Evolutionary conservation across 2,329 filamentous ascomycete species (phyloP).

Genomic region (Cladosporium velox): DNA sequence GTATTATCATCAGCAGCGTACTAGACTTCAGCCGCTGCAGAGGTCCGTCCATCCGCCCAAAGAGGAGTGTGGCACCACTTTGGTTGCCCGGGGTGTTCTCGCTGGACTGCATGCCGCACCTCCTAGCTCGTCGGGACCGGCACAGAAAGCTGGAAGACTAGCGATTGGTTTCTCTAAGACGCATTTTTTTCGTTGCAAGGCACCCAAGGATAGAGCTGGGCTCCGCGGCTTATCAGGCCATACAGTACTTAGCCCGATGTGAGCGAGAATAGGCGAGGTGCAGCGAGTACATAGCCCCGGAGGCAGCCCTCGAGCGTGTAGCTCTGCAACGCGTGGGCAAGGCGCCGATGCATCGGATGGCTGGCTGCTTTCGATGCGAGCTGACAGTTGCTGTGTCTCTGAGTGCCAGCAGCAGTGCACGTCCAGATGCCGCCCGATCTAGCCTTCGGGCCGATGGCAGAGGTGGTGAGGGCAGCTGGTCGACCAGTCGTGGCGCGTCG

Average conservation of each 20-base stretch:
- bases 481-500: neutral
- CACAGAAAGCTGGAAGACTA: neutral
- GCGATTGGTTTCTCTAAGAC: neutral
- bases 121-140: neutral
- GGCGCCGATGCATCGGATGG: neutral
- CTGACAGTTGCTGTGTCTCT: neutral
- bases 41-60: neutral
- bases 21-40: neutral
- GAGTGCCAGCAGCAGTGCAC: neutral
- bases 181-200: neutral
- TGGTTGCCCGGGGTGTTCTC: neutral
- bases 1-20: neutral
- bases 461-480: neutral
- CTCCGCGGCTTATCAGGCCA: constrained; percentile 1
- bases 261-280: constrained; percentile 6
- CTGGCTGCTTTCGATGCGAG: neutral
- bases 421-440: neutral
- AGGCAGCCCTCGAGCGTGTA: neutral
- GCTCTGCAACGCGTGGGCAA: constrained; percentile 4
- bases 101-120: neutral
- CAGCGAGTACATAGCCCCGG: neutral
- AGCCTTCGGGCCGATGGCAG: neutral
- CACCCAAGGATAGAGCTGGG: neutral
- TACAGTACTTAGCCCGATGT: neutral
- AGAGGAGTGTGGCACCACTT: neutral